phyloP scores from a whole-genome alignment of 768 basidiomycete genomes.

The Tylopilus intermedius region DNA sequence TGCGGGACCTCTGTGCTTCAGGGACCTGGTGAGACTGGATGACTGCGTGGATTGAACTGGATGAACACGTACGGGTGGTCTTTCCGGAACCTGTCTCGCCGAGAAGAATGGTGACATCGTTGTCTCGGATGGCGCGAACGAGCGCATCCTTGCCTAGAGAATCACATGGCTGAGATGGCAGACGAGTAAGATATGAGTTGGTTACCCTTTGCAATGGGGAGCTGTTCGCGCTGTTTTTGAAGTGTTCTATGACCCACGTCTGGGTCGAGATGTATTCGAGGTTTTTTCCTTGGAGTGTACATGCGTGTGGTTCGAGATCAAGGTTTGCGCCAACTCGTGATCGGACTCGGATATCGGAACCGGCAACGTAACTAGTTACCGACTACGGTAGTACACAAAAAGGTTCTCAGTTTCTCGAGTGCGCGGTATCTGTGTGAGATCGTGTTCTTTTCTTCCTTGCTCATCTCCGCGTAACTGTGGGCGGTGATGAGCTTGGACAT shows the following conservation, averaged over 20 bases:
- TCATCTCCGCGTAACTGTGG: conserved; percentile 65
- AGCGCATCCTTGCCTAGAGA: conserved; percentile 67
- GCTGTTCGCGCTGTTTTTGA: conserved; percentile 60
- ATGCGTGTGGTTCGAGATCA: conserved; percentile 5
- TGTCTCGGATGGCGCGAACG: conserved; percentile 62
- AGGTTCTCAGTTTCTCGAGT: conserved; percentile 49
- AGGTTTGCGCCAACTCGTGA: neutral
- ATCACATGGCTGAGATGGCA: neutral
- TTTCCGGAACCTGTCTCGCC: conserved; percentile 99
- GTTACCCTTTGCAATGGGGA: conserved; percentile 76
- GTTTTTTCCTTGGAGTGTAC: conserved; percentile 26
- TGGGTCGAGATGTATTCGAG: conserved; percentile 14
- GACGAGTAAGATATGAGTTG: neutral
- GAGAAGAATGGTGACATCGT: conserved; percentile 84
- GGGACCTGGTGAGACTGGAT: conserved; percentile 18
- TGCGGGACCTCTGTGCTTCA: conserved; percentile 84
- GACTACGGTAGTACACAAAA: conserved; percentile 21
- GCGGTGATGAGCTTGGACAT: neutral
- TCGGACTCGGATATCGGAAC: conserved; percentile 17
- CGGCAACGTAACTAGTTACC: conserved; percentile 14
- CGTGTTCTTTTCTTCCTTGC: conserved; percentile 52
- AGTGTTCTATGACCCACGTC: conserved; percentile 28
- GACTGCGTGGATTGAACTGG: neutral
- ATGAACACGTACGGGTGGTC: conserved; percentile 80
- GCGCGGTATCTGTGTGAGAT: conserved; percentile 67